Percentiles rank a stretch among this genome's conserved stretches.
These are phyloP conservation scores for Zizania palustris DNA, from an alignment of 202 grass and related monocot species.

Conservation along the genomic window DNA sequence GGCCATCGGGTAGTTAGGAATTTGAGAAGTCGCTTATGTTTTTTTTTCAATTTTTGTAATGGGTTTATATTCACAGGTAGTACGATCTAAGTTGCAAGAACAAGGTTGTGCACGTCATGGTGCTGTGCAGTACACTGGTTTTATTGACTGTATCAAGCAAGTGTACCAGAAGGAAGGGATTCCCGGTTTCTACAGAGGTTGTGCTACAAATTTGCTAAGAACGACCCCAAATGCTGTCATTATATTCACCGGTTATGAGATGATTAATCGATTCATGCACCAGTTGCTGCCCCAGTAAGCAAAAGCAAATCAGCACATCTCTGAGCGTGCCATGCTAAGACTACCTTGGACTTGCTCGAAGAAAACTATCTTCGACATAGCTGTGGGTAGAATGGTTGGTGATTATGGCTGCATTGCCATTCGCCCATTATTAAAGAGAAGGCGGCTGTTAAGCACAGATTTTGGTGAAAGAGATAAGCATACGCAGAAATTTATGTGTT, in stretches of 20 bases:
- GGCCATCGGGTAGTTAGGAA: neutral
- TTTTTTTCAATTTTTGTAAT: slow-evolving; percentile 24
- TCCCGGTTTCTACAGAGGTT: slow-evolving; percentile 80
- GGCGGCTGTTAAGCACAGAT: slow-evolving; percentile 34
- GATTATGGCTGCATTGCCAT: slow-evolving; percentile 29
- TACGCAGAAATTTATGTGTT: neutral
- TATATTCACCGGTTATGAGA: slow-evolving; percentile 89
- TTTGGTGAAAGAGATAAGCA: slow-evolving; percentile 32
- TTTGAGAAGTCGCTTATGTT: neutral
- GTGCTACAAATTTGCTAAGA: slow-evolving; percentile 78
- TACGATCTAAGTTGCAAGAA: slow-evolving; percentile 84
- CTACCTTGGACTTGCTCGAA: neutral
- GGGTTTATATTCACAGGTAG: slow-evolving; percentile 54
- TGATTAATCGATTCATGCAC: slow-evolving; percentile 63
- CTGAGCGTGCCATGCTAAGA: neutral
- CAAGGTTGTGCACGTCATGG: slow-evolving; percentile 57
- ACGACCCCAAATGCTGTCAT: slow-evolving; percentile 89
- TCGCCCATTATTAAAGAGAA: slow-evolving; percentile 22
- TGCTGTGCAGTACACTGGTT: slow-evolving; percentile 53
- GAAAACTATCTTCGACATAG: neutral
- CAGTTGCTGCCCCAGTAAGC: slow-evolving; percentile 46
- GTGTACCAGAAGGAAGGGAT: slow-evolving; percentile 65
- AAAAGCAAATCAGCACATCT: neutral
- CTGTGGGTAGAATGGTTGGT: slow-evolving; percentile 12
- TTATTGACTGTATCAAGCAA: slow-evolving; percentile 74